Evolutionary conservation across 441 rosid genomes (phyloP), one percentile per base, ranked within the genome.

Genomic region (Gossypium gossypioides): DNA sequence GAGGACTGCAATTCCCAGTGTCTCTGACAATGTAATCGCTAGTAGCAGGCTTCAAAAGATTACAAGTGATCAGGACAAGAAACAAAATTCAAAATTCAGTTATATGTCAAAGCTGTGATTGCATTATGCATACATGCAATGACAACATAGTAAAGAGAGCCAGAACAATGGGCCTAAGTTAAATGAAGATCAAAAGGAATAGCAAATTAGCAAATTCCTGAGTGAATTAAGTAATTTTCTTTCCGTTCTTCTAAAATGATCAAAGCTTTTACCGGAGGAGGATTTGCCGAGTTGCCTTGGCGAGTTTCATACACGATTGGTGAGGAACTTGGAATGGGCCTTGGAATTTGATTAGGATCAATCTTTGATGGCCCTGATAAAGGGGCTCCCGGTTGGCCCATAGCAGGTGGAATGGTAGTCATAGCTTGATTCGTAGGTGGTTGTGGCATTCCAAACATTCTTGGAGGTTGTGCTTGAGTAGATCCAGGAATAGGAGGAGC

Each of bases 1-100:
- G 86, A 24, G 91, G 91, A 78, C 91, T 87, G 68, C 88, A 87
- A 69, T 87, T 87, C 71, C 91, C 91, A 2, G 84, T 83, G 78
- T 87, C 91, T 66, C 79, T 81, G 71, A 77, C 88, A 27, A 85
- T 77, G 80, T 82, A 87, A 71, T 85, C 86, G 69, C 87, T 83
- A 62, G 91, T 82, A 22, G 88, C 88, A 77, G 91, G 85, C 91
- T 87, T 82, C 79, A 80, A 78, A 75, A 74, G 54, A 75, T 13
- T 52, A 46, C 29, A 68, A 75, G 66, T 19, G 22, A 72, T 71
- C 48, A 71, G 55, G 24, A 74, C 10, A 24, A 50, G 12, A 62
- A 54, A 57, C 40, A 16, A 68, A 32, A 72, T 29, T 16, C 5
- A 58, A 69, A 50, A 51, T 69, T n/a, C 25, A 42, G 16, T 32